Conservation (phyloP, 2,329 filamentous ascomycete genomes). For the Trichoderma atrobrunneum region DNA sequence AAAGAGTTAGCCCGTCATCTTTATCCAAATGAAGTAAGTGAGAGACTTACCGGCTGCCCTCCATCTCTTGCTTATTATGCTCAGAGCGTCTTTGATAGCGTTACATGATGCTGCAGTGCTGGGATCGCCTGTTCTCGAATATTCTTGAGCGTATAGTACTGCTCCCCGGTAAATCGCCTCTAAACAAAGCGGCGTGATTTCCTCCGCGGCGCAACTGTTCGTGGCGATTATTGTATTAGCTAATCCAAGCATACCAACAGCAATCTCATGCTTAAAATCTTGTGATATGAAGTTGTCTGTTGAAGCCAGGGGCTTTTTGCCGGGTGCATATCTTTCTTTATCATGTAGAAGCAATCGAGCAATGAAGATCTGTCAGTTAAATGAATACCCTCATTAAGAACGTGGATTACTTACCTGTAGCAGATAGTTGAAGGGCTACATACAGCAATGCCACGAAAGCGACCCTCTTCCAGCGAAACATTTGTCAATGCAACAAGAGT, state of each 20-base stretch:
- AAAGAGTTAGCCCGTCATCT: neutral
- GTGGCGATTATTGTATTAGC: neutral
- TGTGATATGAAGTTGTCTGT: neutral
- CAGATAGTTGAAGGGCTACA: conserved; percentile 6
- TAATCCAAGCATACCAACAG: neutral
- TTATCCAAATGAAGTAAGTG: neutral
- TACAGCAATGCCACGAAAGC: neutral
- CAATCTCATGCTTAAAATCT: neutral
- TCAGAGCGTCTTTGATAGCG: neutral
- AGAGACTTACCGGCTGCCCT: neutral
- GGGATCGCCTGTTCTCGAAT: neutral
- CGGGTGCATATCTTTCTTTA: neutral
- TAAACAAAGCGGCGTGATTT: neutral
- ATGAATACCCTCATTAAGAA: neutral
- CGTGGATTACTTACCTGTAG: neutral
- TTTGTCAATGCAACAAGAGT: neutral
- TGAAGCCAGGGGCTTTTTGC: neutral
- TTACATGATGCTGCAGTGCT: neutral
- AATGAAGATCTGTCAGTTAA: neutral
- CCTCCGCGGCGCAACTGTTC: neutral
- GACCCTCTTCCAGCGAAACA: neutral
- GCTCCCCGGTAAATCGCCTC: neutral
- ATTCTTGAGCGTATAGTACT: neutral
- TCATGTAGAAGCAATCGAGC: neutral
- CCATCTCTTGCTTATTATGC: neutral